Conservation (phyloP, 176 grass and related monocot species). For the Lolium multiflorum region DNA sequence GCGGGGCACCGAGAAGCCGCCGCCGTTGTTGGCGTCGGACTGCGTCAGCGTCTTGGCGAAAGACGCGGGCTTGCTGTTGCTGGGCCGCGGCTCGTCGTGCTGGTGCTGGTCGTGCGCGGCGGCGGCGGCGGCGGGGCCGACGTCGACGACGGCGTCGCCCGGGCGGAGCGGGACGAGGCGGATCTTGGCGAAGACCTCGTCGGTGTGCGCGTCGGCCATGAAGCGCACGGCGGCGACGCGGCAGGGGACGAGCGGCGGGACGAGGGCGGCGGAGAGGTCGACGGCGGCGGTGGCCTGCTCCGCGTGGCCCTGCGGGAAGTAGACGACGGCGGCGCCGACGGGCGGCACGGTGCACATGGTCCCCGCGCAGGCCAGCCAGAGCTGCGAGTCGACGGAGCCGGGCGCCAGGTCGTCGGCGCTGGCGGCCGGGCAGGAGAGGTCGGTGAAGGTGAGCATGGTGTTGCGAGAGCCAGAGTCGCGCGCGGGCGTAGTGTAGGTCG, state of each 20-base stretch:
- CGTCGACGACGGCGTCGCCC: slow-evolving; percentile 43
- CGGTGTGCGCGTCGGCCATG: slow-evolving; percentile 71
- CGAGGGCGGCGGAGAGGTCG: slow-evolving; percentile 43
- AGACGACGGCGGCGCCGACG: slow-evolving; percentile 84
- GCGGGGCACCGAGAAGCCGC: slow-evolving; percentile 87
- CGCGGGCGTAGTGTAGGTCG: not conserved
- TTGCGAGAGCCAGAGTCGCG: not conserved
- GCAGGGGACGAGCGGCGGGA: slow-evolving; percentile 63
- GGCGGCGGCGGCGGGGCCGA: slow-evolving; percentile 31
- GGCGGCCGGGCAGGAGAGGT: slow-evolving; percentile 41
- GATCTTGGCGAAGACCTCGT: slow-evolving; percentile 82
- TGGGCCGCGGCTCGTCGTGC: no score
- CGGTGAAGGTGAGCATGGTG: slow-evolving; percentile 53
- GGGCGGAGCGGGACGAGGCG: slow-evolving; percentile 58
- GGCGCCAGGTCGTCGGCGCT: slow-evolving; percentile 6
- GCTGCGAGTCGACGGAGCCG: slow-evolving; percentile 62
- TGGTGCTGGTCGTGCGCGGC: no score
- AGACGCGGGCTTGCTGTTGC: slow-evolving; percentile 51
- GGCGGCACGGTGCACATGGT: slow-evolving; percentile 80
- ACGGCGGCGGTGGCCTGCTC: slow-evolving; percentile 71
- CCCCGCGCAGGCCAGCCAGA: slow-evolving; percentile 93
- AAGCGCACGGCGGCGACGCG: slow-evolving; percentile 65
- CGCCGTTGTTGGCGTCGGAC: slow-evolving; percentile 94
- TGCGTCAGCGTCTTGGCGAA: slow-evolving; percentile 95
- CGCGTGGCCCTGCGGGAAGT: slow-evolving; percentile 98